phyloP scores from a whole-genome alignment of 768 basidiomycete genomes.

The Dictyophora rubrovolvata region DNA sequence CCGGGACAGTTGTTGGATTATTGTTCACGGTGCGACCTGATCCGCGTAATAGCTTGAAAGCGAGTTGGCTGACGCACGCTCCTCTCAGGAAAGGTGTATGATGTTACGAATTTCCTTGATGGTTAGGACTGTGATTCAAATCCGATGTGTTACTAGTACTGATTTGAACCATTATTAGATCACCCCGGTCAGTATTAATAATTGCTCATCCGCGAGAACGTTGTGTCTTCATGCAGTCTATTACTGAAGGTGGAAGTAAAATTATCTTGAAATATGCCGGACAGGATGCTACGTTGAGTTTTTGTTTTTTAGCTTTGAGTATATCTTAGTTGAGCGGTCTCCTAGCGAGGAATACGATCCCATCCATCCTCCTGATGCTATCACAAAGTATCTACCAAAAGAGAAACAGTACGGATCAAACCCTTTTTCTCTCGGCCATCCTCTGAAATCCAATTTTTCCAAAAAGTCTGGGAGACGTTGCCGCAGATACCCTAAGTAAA shows the following conservation, averaged over 20 bases:
- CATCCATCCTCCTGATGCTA: conserved; percentile 80
- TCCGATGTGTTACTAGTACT: not conserved
- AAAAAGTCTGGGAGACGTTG: conserved; percentile 58
- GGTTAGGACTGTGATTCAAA: conserved; percentile 25
- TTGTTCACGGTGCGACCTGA: conserved; percentile 56
- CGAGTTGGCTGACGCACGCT: not conserved
- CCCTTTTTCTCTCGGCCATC: not conserved
- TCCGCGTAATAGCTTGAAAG: conserved; percentile 6
- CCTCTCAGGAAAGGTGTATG: conserved; percentile 55
- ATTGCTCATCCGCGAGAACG: not conserved
- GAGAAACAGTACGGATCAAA: conserved; percentile 62
- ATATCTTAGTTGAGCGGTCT: not conserved
- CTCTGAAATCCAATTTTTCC: not conserved
- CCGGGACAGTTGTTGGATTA: conserved; percentile 69
- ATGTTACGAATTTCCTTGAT: conserved; percentile 69
- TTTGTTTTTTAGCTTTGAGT: conserved; percentile 19
- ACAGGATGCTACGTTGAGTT: conserved; percentile 66
- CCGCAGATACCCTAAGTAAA: conserved; percentile 55
- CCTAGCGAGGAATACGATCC: conserved; percentile 70
- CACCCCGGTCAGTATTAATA: conserved; percentile 41
- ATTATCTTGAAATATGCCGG: conserved; percentile 86
- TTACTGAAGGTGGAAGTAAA: conserved; percentile 54
- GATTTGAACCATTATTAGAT: conserved; percentile 25
- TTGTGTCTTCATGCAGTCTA: not conserved
- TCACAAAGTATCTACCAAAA: conserved; percentile 63